These are phyloP conservation scores for Alliaria petiolata DNA, from an alignment of 345 rosid species.

Conservation along the genomic window DNA sequence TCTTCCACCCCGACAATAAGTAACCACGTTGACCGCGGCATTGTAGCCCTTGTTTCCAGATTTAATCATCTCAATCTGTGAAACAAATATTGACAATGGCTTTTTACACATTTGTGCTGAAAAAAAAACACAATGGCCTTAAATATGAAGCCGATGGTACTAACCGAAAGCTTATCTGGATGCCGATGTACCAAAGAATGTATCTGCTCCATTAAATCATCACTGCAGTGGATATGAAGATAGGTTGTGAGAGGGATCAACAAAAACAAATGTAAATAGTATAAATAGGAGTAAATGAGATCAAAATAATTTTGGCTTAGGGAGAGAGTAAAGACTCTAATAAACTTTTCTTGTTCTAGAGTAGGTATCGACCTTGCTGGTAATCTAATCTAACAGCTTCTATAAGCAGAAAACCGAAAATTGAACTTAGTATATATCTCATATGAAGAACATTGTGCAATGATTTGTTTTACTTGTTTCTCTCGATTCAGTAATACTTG, in stretches of 20 bases:
- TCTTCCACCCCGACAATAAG: conserved; percentile 47
- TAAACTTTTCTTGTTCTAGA: neutral
- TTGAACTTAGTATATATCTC: too few species aligned
- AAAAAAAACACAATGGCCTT: neutral
- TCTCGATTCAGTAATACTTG: neutral
- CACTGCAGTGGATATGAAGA: conserved; percentile 36
- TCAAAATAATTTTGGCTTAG: too few species aligned
- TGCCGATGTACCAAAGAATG: conserved; percentile 63
- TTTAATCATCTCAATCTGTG: conserved; percentile 57
- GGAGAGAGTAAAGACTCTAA: too few species aligned
- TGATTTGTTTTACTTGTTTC: neutral
- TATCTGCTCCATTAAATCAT: conserved; percentile 61
- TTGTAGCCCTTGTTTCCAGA: conserved; percentile 67
- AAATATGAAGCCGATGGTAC: neutral
- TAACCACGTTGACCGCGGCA: conserved; percentile 64
- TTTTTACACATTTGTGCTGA: neutral
- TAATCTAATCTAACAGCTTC: neutral
- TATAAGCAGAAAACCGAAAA: neutral
- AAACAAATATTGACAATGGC: neutral
- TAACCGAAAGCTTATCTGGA: conserved; percentile 67
- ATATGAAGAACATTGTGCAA: neutral
- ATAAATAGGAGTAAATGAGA: too few species aligned
- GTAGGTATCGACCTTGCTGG: neutral
- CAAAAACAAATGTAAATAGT: too few species aligned
- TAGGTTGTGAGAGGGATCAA: neutral